Base-by-base conservation (phyloP, 192 early-diverging fungal species). In the Anaeromyces robustus region DNA sequence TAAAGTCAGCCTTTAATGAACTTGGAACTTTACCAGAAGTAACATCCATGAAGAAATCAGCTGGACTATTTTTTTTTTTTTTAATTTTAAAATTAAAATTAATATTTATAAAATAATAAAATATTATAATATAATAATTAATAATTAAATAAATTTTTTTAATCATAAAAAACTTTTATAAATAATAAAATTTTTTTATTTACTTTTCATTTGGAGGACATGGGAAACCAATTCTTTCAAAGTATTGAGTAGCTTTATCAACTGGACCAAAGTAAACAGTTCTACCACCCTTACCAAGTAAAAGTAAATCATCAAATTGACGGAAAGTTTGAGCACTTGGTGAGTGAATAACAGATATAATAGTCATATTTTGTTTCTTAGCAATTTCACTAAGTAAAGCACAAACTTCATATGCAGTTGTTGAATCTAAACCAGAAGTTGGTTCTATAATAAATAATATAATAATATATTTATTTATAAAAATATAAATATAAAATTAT, bases 291-390 rank as follows among this genome's bases (percentile, higher is more conserved):
- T 93, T 92, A n/a, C 92, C 92, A 28, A 94, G 85, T 30, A 94
- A 85, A 29, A 94, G 39, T 7, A 94, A 83, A 79, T 94, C 92
- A 87, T 96, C 94, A 85, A 97, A 96, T 30, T 93, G 86, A 28
- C 87, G 87, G 86, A 92, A 96, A 77, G 95, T 89, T 79, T 94
- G 91, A 9, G 92, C 93, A 59, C 90, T 89, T 29, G 96, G 96
- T 85, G 97, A 96, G 83, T 98, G 96, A 81, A 98, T 95, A 12
- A 93, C 95, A 84, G 95, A 92, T 29, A 98, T 86, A 14, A 96
- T 89, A 12, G 94, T 91, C 22, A 94, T 82, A 31, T 88, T 88
- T 77, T 90, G 91, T 39, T 86, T 80, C 43, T 87, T 83, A 6
- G 92, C 92, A 84, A 94, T 87, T 2, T 86, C 82, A 79, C 86